A percentile compares a stretch with the other conserved stretches of the same genome.
phyloP scores from a whole-genome alignment of 2,329 filamentous ascomycete genomes.

The Aspergillus fumigatiaffinis region DNA sequence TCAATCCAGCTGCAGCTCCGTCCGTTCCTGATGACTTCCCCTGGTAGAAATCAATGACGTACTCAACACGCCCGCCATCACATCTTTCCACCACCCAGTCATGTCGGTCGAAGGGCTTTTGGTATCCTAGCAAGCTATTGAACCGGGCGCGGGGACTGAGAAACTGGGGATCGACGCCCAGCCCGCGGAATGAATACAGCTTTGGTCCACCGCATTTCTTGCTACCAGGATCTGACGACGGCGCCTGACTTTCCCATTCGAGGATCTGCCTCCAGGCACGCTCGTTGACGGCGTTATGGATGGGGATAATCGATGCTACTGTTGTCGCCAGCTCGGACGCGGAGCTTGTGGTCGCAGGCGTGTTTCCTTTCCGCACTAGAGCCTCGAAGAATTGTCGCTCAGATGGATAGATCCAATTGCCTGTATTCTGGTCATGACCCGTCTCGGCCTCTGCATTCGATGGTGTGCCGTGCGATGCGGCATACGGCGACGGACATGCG shows the following conservation, averaged over 20 bases:
- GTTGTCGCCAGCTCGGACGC: conserved; percentile 55
- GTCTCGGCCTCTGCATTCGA: conserved; percentile 78
- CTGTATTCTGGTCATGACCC: conserved; percentile 62
- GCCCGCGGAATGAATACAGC: conserved; percentile 76
- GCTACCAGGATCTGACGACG: conserved; percentile 53
- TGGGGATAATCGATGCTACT: conserved; percentile 90
- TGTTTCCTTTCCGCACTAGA: conserved; percentile 86
- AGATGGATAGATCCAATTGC: conserved; percentile 96
- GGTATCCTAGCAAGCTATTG: conserved; percentile 83
- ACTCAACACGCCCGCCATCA: conserved; percentile 70
- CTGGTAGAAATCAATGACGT: conserved; percentile 97
- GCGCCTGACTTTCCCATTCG: conserved; percentile 74
- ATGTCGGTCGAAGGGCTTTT: conserved; percentile 87
- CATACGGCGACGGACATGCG: conserved; percentile 28
- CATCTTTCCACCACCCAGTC: conserved; percentile 97
- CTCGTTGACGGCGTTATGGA: conserved; percentile 98
- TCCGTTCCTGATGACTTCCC: conserved; percentile 52
- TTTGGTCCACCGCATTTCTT: conserved; percentile 70
- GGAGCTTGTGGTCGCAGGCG: conserved; percentile 49
- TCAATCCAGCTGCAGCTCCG: conserved; percentile 22
- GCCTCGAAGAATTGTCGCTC: conserved; percentile 98
- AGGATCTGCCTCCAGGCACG: conserved; percentile 90
- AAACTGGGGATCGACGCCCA: conserved; percentile 45
- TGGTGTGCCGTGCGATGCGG: conserved; percentile 38
- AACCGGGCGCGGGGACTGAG: conserved; percentile 80